Conservation (phyloP, 108 stramenopile species). For the Hondaea fermentalgiana region DNA sequence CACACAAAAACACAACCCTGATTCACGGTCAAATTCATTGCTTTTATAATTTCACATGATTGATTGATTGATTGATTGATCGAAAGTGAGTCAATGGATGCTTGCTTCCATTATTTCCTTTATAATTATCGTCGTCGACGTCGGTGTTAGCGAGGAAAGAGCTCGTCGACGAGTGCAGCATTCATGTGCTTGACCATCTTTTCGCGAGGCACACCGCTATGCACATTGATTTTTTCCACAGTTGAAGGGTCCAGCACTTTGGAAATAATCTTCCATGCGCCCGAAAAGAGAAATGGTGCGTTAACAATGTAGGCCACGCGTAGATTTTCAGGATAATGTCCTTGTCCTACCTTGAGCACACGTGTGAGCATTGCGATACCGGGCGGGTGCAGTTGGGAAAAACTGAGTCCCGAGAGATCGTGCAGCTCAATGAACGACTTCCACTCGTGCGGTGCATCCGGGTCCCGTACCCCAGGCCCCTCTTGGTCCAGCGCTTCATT, state of each 20-base stretch:
- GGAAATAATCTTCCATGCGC: background rate
- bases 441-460: background rate
- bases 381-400: background rate
- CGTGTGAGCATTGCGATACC: background rate
- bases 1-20: too few species aligned
- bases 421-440: background rate
- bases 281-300: background rate
- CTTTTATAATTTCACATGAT: too few species aligned
- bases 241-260: background rate
- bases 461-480: background rate
- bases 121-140: too few species aligned
- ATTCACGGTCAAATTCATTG: too few species aligned
- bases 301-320: background rate
- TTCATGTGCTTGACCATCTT: background rate
- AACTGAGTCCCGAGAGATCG: background rate
- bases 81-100: too few species aligned
- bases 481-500: background rate
- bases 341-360: constrained; percentile 6
- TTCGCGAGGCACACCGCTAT: background rate
- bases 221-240: background rate
- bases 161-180: background rate
- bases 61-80: too few species aligned
- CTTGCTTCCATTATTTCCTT: too few species aligned
- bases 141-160: background rate
- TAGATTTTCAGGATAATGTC: constrained; percentile 1